Conservation (phyloP, 495 filamentous ascomycete genomes). For the Neohortaea acidophila region DNA sequence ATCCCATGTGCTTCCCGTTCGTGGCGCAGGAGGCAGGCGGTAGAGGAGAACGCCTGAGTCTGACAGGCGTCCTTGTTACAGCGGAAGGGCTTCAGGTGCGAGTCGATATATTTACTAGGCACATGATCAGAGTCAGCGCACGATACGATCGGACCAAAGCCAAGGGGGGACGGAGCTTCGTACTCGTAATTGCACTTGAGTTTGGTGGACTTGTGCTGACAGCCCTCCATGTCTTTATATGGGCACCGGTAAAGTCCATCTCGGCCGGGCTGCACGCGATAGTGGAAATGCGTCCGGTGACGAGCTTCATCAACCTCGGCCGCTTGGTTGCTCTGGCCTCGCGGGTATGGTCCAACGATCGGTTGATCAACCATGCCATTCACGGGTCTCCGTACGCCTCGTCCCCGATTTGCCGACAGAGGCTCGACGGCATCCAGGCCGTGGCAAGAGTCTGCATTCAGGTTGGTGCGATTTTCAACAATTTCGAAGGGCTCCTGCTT, state of each 20-base stretch:
- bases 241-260: conserved; percentile 88
- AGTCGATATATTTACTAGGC: conserved; percentile 80
- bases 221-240: conserved; percentile 52
- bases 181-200: conserved; percentile 98
- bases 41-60: conserved; percentile 75
- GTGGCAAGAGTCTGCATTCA: no score
- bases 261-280: conserved; percentile 49
- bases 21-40: conserved; percentile 84
- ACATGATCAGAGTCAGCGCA: neutral
- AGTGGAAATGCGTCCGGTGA: conserved; percentile 54
- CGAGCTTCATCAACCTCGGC: conserved; percentile 14
- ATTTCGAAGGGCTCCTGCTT: no score
- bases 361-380: no score
- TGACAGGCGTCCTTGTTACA: conserved; percentile 70
- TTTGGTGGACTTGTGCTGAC: conserved; percentile 72
- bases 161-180: conserved; percentile 28
- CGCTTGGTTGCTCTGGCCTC: neutral
- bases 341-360: no score
- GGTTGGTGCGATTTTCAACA: no score
- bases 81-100: conserved; percentile 82
- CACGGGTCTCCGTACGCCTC: neutral
- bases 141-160: neutral
- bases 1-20: conserved; percentile 88
- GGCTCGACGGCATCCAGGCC: neutral
- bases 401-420: conserved; percentile 5